Percentiles rank a stretch among this genome's conserved stretches.
These are phyloP conservation scores for Backusella parvicylindrica DNA, from an alignment of 192 early-diverging fungal species.

Conservation along the genomic window DNA sequence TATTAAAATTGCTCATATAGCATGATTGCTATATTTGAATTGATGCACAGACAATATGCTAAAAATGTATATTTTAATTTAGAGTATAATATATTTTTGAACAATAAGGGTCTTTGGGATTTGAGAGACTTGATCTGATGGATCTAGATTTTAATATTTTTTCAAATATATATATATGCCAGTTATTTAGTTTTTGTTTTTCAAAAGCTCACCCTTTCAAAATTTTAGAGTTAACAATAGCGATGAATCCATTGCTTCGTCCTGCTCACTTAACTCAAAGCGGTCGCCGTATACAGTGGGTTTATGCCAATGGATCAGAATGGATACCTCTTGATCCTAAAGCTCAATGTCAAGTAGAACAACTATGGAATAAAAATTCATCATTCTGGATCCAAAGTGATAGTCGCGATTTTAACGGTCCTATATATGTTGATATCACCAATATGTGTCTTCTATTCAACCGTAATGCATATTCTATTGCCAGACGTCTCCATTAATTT, in stretches of 20 bases:
- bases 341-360: background rate
- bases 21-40: background rate
- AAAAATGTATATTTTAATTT: background rate
- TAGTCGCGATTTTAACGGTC: background rate
- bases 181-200: background rate
- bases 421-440: background rate
- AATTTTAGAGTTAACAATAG: background rate
- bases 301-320: slow-evolving; percentile 1
- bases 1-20: background rate
- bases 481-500: background rate
- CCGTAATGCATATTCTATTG: background rate
- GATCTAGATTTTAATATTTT: background rate
- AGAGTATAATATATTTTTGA: background rate
- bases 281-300: background rate
- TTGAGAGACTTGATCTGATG: background rate
- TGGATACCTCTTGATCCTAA: background rate
- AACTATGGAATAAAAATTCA: background rate
- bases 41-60: background rate
- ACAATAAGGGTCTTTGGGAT: background rate
- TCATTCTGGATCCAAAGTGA: background rate
- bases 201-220: background rate
- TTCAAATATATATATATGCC: background rate
- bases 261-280: background rate
- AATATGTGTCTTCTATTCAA: background rate
- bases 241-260: background rate